A percentile compares a stretch with the other conserved stretches of the same genome.
These are phyloP conservation scores for Deinandra increscens DNA, from an alignment of 129 eudicot genomes.

Conservation along the genomic window DNA sequence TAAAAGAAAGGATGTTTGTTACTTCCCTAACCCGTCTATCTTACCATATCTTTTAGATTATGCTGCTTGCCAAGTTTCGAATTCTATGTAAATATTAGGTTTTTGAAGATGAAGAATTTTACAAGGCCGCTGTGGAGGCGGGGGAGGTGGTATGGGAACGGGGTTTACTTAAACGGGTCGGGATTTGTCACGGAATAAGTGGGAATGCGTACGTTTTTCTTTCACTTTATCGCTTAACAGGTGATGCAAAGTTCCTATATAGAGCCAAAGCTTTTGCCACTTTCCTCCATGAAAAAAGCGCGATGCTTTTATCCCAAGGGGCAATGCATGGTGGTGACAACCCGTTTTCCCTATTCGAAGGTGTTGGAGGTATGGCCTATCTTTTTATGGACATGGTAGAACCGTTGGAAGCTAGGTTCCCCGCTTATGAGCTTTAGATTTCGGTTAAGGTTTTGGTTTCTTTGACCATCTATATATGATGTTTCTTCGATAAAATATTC, in stretches of 20 bases:
- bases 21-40: no score
- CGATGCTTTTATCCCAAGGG: conserved; percentile 57
- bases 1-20: no score
- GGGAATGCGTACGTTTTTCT: conserved; percentile 83
- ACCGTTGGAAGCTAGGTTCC: conserved; percentile 66
- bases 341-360: conserved; percentile 81
- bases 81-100: conserved; percentile 38
- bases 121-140: conserved; percentile 70
- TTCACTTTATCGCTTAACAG: conserved; percentile 67
- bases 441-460: not conserved
- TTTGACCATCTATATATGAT: not conserved
- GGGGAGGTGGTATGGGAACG: conserved; percentile 85
- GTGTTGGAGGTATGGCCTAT: conserved; percentile 84
- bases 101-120: conserved; percentile 52
- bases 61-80: not conserved
- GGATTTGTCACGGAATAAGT: conserved; percentile 82
- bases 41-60: no score
- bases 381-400: conserved; percentile 78
- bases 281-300: conserved; percentile 61
- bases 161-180: conserved; percentile 79
- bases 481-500: no score
- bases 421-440: conserved; percentile 64
- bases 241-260: conserved; percentile 55
- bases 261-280: conserved; percentile 79
- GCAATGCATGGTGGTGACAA: conserved; percentile 82